Conservation (phyloP, 345 rosid genomes). For the Clarkia xantiana region DNA sequence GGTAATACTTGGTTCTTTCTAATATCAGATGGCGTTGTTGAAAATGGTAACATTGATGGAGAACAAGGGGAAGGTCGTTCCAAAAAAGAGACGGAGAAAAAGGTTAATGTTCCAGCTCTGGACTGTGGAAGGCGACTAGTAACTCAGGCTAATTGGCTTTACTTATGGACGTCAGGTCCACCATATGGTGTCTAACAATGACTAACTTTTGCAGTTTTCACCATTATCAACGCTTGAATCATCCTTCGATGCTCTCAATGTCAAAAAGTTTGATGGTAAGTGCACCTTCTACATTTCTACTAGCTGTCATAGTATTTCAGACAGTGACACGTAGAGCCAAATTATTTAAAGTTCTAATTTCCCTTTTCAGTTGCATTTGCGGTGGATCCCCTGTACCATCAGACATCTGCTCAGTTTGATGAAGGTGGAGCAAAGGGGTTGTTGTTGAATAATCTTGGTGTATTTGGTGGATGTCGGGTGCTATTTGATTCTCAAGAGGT, state of each 20-base stretch:
- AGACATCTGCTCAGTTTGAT: constrained; percentile 94
- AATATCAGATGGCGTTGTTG: constrained; percentile 24
- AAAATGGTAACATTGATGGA: constrained; percentile 26
- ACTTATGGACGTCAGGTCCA: no score
- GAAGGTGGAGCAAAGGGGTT: constrained; percentile 97
- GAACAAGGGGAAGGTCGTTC: constrained; percentile 33
- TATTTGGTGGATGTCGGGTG: constrained; percentile 76
- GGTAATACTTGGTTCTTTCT: not conserved
- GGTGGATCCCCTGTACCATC: constrained; percentile 94
- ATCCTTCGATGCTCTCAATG: constrained; percentile 74
- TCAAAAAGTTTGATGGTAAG: constrained; percentile 82
- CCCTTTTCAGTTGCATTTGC: constrained; percentile 65
- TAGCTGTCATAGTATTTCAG: constrained; percentile 2
- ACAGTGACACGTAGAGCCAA: constrained; percentile 8
- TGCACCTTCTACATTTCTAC: constrained; percentile 7
- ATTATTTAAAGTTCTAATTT: constrained; percentile 8
- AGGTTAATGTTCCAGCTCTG: constrained; percentile 28
- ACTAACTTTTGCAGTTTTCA: constrained; percentile 47
- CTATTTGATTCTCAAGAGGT: constrained; percentile 82
- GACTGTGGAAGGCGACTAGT: no score
- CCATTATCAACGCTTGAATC: constrained; percentile 74
- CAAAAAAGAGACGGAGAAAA: constrained; percentile 56
- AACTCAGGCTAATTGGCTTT: no score
- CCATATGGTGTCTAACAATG: constrained; percentile 8
- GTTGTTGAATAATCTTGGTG: constrained; percentile 78